These are phyloP conservation scores for Cystobasidium sp. DNA, from an alignment of 1,284 basidiomycete species.

Conservation along the genomic window DNA sequence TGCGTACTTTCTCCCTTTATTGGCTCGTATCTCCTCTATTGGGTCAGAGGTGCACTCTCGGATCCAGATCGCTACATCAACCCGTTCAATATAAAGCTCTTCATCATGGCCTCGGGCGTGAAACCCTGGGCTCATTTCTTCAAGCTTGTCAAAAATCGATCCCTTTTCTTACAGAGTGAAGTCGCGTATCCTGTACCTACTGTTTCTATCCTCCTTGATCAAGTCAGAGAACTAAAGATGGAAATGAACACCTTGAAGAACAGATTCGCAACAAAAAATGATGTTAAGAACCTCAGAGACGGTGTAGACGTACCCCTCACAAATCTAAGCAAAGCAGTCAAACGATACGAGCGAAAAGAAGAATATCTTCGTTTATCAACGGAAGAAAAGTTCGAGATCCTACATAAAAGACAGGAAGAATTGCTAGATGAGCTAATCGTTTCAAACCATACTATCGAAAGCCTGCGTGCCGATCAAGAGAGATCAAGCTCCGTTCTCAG, in stretches of 20 bases:
- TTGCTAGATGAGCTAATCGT: constrained; percentile 25
- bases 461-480: constrained; percentile 27
- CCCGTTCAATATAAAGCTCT: constrained; percentile 56
- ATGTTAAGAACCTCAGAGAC: constrained; percentile 55
- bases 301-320: constrained; percentile 55
- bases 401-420: constrained; percentile 44
- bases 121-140: constrained; percentile 54
- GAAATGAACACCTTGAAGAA: constrained; percentile 53
- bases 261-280: constrained; percentile 54
- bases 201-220: constrained; percentile 54
- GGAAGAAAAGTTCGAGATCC: constrained; percentile 48
- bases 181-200: constrained; percentile 54
- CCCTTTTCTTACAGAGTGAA: constrained; percentile 54
- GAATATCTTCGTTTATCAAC: constrained; percentile 46
- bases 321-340: constrained; percentile 55
- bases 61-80: constrained; percentile 55
- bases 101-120: constrained; percentile 56
- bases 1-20: constrained; percentile 54
- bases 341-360: constrained; percentile 51
- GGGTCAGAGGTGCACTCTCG: constrained; percentile 54
- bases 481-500: constrained; percentile 19
- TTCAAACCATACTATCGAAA: constrained; percentile 26
- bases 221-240: constrained; percentile 54
- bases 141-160: constrained; percentile 49
- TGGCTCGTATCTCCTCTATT: constrained; percentile 56